phyloP scores from a whole-genome alignment of 1,284 basidiomycete genomes.

The Cryptococcus maquisensis region DNA sequence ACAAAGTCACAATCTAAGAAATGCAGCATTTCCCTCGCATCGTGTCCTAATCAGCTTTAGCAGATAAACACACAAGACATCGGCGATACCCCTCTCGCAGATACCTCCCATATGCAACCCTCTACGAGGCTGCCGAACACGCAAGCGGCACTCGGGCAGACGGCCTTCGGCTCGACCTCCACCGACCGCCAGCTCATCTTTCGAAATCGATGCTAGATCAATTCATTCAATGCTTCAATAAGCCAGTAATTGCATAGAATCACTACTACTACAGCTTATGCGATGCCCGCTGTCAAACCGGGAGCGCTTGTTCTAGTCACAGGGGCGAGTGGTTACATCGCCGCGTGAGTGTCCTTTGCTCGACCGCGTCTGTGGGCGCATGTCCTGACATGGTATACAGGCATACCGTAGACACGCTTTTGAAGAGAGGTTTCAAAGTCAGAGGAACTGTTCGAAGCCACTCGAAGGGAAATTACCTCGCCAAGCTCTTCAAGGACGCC shows the following conservation, averaged over 20 bases:
- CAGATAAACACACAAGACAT: neutral
- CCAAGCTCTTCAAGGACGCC: constrained; percentile 52
- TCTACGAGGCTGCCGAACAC: too few relatives aligned
- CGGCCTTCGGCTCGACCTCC: neutral
- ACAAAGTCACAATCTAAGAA: too few relatives aligned
- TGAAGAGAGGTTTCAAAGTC: constrained; percentile 48
- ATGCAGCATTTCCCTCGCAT: too few relatives aligned
- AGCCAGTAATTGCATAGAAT: too few relatives aligned
- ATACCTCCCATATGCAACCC: neutral
- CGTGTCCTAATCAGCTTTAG: too few relatives aligned
- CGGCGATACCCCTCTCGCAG: neutral
- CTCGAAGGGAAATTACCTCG: constrained; percentile 55
- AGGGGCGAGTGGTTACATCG: constrained; percentile 51
- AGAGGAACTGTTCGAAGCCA: constrained; percentile 58
- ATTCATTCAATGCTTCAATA: too few relatives aligned
- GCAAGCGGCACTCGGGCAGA: neutral
- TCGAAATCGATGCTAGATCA: too few relatives aligned
- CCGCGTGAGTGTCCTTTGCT: constrained; percentile 24
- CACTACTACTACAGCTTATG: too few relatives aligned
- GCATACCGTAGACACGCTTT: constrained; percentile 33
- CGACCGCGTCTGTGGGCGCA: neutral
- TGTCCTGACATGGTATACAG: constrained; percentile 13
- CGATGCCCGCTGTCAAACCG: constrained; percentile 50
- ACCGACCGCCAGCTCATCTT: too few relatives aligned
- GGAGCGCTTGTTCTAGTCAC: constrained; percentile 51